Evolutionary conservation across 257 asterid genomes (phyloP).

Genomic region (Nicotiana attenuata): DNA sequence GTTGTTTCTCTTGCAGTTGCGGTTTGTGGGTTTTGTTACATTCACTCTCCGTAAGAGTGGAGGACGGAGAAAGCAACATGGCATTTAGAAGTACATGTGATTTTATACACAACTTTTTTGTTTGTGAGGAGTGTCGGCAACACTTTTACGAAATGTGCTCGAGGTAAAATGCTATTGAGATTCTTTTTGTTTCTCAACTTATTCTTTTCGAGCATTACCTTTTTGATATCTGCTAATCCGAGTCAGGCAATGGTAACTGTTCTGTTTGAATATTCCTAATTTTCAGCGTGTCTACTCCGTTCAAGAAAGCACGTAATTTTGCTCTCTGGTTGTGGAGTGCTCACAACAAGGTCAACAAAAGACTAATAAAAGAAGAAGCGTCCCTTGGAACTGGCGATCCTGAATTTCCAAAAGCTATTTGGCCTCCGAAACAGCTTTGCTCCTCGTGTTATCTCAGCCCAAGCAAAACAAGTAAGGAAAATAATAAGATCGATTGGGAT

Average conservation of each 20-base stretch:
- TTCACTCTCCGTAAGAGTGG: conserved; percentile 86
- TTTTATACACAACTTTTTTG: conserved; percentile 66
- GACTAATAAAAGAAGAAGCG: conserved; percentile 70
- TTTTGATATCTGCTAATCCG: not conserved
- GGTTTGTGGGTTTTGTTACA: conserved; percentile 91
- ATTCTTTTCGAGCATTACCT: not conserved
- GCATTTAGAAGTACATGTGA: conserved; percentile 68
- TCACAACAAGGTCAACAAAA: conserved; percentile 77
- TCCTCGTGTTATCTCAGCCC: conserved; percentile 55
- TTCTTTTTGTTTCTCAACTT: not conserved
- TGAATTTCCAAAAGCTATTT: conserved; percentile 56
- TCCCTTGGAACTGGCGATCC: conserved; percentile 68
- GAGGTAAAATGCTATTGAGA: conserved; percentile 33
- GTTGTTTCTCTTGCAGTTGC: conserved; percentile 56
- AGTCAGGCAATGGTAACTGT: not conserved
- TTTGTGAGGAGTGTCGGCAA: conserved; percentile 86
- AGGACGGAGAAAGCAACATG: conserved; percentile 69
- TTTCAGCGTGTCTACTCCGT: conserved; percentile 63
- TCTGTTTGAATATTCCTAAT: not conserved
- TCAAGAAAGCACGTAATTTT: conserved; percentile 57
- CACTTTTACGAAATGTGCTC: conserved; percentile 84
- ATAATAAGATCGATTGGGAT: conserved; percentile 41
- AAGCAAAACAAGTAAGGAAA: conserved; percentile 15
- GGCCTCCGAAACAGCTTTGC: conserved; percentile 82
- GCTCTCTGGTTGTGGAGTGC: conserved; percentile 85